phyloP scores from a whole-genome alignment of 805 yeast genomes.

The Candida silvicultrix region DNA sequence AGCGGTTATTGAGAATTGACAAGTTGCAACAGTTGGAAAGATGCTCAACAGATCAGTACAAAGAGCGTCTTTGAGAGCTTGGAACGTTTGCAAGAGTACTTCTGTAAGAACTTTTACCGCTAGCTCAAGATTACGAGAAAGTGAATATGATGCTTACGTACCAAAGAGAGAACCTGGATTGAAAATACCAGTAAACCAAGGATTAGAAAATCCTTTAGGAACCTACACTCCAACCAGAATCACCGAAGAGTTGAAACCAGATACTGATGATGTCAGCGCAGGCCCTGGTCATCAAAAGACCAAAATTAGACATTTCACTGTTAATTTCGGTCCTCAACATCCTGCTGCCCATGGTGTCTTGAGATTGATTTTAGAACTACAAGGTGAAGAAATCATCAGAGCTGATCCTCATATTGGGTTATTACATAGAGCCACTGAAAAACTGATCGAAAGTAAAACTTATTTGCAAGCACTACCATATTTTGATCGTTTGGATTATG shows the following conservation, averaged over 20 bases:
- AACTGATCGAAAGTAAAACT: constrained; percentile 79
- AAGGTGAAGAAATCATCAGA: constrained; percentile 84
- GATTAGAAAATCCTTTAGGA: constrained; percentile 36
- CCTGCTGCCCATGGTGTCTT: constrained; percentile 94
- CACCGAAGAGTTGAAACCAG: constrained; percentile 24
- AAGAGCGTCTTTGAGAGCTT: not conserved
- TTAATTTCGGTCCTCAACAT: constrained; percentile 91
- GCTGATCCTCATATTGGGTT: constrained; percentile 88
- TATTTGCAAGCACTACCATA: constrained; percentile 86
- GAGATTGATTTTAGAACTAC: constrained; percentile 77
- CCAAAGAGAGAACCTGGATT: constrained; percentile 12
- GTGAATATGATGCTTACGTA: constrained; percentile 18
- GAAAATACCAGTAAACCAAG: constrained; percentile 9
- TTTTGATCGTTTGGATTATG: constrained; percentile 83
- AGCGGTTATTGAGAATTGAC: not conserved
- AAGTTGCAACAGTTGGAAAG: not conserved
- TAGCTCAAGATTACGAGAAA: not conserved
- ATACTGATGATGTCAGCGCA: constrained; percentile 30
- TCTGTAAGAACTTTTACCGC: not conserved
- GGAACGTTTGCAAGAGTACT: not conserved
- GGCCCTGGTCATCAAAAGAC: constrained; percentile 13
- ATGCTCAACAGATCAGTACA: not conserved
- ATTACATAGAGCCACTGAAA: constrained; percentile 85
- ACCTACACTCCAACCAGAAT: constrained; percentile 22
- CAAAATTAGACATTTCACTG: constrained; percentile 79